These are phyloP conservation scores for Pestalotiopsis sp. DNA, from an alignment of 2,329 filamentous ascomycete species.

Conservation along the genomic window DNA sequence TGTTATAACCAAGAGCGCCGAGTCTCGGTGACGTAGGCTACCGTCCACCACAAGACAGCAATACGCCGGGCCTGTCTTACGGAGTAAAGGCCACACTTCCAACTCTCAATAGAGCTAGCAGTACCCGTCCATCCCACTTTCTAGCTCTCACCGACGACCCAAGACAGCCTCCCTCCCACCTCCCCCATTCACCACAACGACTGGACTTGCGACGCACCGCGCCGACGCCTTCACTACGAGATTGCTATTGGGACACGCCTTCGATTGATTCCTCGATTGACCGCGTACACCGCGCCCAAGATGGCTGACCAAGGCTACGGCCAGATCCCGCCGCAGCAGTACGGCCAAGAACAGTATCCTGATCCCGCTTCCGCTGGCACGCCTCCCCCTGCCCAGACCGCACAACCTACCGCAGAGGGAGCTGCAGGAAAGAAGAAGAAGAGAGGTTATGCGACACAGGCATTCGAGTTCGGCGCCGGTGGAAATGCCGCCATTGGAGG, in stretches of 20 bases:
- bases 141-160: constrained; percentile 15
- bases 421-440: constrained; percentile 84
- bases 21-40: background rate
- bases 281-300: constrained; percentile 28
- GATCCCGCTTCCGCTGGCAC: constrained; percentile 37
- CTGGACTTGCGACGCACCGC: background rate
- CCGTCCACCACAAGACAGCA: background rate
- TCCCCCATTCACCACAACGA: background rate
- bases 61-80: background rate
- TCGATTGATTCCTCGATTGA: constrained; percentile 7
- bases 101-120: constrained; percentile 7
- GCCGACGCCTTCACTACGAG: background rate
- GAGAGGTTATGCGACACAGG: constrained; percentile 89
- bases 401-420: constrained; percentile 36
- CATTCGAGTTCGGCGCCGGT: constrained; percentile 88
- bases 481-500: constrained; percentile 68
- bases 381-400: constrained; percentile 34
- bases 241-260: background rate
- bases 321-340: constrained; percentile 46
- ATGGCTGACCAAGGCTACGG: constrained; percentile 62
- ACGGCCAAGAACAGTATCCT: constrained; percentile 42
- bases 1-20: background rate
- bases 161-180: constrained; percentile 4
- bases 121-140: constrained; percentile 14
- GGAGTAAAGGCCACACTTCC: constrained; percentile 14